These are phyloP conservation scores for Mucor piriformis DNA, from an alignment of 371 early-diverging fungal species.

Conservation along the genomic window DNA sequence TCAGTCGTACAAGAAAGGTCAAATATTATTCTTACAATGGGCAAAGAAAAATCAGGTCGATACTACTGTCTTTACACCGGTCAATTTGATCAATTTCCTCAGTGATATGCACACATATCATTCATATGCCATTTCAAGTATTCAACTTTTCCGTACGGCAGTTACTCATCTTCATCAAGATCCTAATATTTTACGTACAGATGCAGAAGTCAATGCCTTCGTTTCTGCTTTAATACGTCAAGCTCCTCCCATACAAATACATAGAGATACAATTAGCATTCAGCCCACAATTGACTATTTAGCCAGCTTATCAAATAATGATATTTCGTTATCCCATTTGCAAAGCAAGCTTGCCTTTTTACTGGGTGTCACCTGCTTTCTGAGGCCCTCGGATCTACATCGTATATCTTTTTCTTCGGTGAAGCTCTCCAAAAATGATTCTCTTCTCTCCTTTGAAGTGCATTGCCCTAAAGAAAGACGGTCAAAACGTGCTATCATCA, in stretches of 20 bases:
- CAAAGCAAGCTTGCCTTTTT: slow-evolving; percentile 21
- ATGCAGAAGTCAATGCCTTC: neutral
- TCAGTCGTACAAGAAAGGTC: neutral
- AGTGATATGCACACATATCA: neutral
- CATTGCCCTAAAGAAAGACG: slow-evolving; percentile 5
- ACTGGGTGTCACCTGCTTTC: slow-evolving; percentile 13
- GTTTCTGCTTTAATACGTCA: neutral
- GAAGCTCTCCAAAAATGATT: neutral
- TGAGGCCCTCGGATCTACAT: slow-evolving; percentile 20
- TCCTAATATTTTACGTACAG: neutral
- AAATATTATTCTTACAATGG: slow-evolving; percentile 10
- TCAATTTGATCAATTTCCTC: slow-evolving; percentile 15
- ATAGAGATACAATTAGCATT: neutral
- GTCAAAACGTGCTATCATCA: slow-evolving; percentile 6
- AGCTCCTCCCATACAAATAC: neutral
- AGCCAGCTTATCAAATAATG: neutral
- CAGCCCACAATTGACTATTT: slow-evolving; percentile 6
- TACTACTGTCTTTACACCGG: neutral
- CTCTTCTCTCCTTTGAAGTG: slow-evolving; percentile 2
- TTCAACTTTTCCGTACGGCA: slow-evolving; percentile 15
- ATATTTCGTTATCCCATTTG: neutral
- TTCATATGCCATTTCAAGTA: neutral
- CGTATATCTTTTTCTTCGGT: slow-evolving; percentile 1
- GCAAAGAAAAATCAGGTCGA: neutral
- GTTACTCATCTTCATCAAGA: slow-evolving; percentile 12